These are phyloP conservation scores for Cercospora sesami DNA, from an alignment of 2,329 filamentous ascomycete genomes.

Conservation along the genomic window DNA sequence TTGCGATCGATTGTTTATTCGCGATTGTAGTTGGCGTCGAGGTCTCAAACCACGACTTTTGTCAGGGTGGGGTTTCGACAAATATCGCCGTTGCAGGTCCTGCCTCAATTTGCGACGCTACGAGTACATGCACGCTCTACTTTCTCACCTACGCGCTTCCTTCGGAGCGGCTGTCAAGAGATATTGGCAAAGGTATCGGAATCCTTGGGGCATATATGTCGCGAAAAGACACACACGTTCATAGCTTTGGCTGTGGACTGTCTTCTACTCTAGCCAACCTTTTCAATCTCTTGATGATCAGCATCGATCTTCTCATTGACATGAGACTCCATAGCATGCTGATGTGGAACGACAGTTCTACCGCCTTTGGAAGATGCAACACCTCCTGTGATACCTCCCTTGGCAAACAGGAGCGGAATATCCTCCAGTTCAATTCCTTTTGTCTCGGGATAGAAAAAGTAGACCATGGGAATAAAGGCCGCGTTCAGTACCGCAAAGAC, in stretches of 20 bases:
- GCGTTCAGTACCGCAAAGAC: constrained; percentile 20
- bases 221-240: not conserved
- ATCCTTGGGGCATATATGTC: not conserved
- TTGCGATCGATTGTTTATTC: constrained; percentile 5
- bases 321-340: constrained; percentile 16
- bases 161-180: not conserved
- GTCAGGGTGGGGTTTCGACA: not conserved
- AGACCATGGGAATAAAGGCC: constrained; percentile 5
- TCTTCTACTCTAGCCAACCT: not conserved
- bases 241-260: too few species aligned
- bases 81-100: not conserved
- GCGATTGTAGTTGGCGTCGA: not conserved
- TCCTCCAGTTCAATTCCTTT: constrained; percentile 11
- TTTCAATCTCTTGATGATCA: constrained; percentile 6
- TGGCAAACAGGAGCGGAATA: not conserved
- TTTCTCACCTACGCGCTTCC: not conserved
- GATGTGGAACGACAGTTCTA: constrained; percentile 18
- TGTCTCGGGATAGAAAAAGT: constrained; percentile 27
- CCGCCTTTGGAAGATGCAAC: constrained; percentile 20
- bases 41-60: not conserved
- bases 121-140: not conserved
- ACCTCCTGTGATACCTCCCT: not conserved
- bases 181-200: not conserved
- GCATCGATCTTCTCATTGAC: constrained; percentile 3
- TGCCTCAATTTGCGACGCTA: not conserved